Evolutionary conservation across 352 stramenopile genomes (phyloP), one percentile per base, ranked within the genome.

Genomic region (Globisporangium perplexum): DNA sequence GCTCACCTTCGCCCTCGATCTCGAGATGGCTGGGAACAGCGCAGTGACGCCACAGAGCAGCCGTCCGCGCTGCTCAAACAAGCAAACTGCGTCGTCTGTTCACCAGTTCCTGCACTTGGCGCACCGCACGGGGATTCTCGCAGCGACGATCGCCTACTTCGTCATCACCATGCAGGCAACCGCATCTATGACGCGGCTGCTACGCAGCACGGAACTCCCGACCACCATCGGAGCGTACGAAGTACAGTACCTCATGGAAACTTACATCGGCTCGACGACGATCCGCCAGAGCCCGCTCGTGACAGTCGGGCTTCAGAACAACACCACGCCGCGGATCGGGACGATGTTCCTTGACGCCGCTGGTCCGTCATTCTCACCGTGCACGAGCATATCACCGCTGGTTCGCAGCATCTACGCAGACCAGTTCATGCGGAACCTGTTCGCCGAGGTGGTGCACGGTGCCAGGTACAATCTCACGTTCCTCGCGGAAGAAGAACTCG

Each of bases 391-490:
- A 51, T 62, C 49, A 30, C 47, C 47, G 28, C 38, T 30, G 26
- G 65, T 24, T 61, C 59, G 47, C 7, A 31, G 22, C 14, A 53
- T 65, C 18, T 83, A 83, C 59, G 71, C 24, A 42, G 49, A 68
- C 57, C 23, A 28, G 1, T 79, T 75, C 53, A 53, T 79, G n/a
- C 62, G 66, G 1, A 7, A 41, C 5, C 55, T 66, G 24, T 75
- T 69, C 33, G 51, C 54, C 14, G 60, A 45, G 0, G 14, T 76
- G 8, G 53, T 63, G 1, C 36, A 12, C 36, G 57, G 56, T 4
- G 47, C 59, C 1, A 57, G 60, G 0, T 76, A 77, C 54, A 69
- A 72, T n/a, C 31, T 77, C 28, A 60, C 65, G 3, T 62, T 76
- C 20, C 49, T 83, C 36, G 36, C 36, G 6, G 36, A 42, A 17